These are phyloP conservation scores for Monilinia polystroma DNA, from an alignment of 2,329 filamentous ascomycete species.

Conservation along the genomic window DNA sequence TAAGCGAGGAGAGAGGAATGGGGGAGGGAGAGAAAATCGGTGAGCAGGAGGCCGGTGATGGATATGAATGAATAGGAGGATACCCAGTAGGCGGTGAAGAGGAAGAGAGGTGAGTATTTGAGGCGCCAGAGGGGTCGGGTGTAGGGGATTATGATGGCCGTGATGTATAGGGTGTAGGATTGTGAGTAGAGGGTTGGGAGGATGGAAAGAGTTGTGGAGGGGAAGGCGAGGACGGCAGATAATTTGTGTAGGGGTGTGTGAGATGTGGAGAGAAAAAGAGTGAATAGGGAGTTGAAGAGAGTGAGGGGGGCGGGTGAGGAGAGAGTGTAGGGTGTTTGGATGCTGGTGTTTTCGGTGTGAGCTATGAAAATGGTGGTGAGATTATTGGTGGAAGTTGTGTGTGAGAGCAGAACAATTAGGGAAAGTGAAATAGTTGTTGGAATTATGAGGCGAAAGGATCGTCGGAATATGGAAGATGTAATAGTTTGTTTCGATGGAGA, in stretches of 20 bases:
- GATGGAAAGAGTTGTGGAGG: conserved; percentile 48
- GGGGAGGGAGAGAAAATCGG: conserved; percentile 46
- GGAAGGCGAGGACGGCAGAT: conserved; percentile 46
- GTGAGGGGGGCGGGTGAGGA: conserved; percentile 41
- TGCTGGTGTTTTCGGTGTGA: conserved; percentile 42
- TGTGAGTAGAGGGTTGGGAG: conserved; percentile 48
- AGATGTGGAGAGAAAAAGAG: conserved; percentile 47
- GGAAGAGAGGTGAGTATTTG: conserved; percentile 37
- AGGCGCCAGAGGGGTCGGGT: conserved; percentile 30
- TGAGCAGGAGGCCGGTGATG: conserved; percentile 44
- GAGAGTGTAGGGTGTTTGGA: conserved; percentile 40
- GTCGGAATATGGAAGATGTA: conserved; percentile 45
- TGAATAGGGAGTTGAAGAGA: conserved; percentile 49
- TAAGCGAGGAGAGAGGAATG: conserved; percentile 38
- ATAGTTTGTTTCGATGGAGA: conserved; percentile 41
- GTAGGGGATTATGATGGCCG: conserved; percentile 47
- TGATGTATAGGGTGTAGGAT: conserved; percentile 49
- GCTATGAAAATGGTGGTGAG: conserved; percentile 44
- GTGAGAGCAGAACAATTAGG: conserved; percentile 43
- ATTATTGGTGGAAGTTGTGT: conserved; percentile 33
- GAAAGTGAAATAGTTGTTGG: conserved; percentile 45
- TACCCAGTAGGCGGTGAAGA: conserved; percentile 48
- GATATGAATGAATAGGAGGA: conserved; percentile 50
- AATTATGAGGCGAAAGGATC: conserved; percentile 45
- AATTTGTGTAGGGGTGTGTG: conserved; percentile 41